Evolutionary conservation across 2,329 filamentous ascomycete species (phyloP).

Genomic region (Apiospora koreana): DNA sequence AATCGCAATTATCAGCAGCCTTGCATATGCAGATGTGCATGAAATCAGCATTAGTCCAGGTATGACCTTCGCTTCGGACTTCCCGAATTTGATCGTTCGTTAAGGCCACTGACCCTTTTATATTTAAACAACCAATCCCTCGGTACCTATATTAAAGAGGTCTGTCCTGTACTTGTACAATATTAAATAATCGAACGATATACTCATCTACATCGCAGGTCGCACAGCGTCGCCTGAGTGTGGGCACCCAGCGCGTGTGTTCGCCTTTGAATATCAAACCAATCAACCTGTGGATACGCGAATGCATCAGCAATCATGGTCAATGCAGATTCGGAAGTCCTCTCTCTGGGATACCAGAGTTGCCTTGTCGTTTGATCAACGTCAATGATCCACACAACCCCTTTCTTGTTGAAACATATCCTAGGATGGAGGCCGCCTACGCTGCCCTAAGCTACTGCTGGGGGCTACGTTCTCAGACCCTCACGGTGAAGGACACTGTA

Average conservation of each 20-base stretch:
- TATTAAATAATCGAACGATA: background rate
- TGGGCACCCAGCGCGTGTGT: too few relatives aligned
- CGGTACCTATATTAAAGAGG: background rate
- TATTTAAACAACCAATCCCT: background rate
- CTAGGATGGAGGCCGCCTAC: background rate
- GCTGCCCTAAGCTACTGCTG: slow-evolving; percentile 19
- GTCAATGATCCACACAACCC: slow-evolving; percentile 12
- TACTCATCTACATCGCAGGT: background rate
- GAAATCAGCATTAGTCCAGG: background rate
- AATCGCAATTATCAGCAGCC: background rate
- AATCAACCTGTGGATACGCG: slow-evolving; percentile 15
- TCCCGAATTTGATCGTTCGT: background rate
- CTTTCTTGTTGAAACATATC: background rate
- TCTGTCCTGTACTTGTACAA: background rate
- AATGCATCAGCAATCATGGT: slow-evolving; percentile 17
- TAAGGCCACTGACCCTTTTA: background rate
- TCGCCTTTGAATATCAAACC: slow-evolving; percentile 12
- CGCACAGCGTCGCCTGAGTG: fast-evolving
- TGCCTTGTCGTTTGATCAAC: slow-evolving; percentile 14
- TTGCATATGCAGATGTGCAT: background rate
- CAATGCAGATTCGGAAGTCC: slow-evolving; percentile 14
- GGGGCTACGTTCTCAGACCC: slow-evolving; percentile 8
- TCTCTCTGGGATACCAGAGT: background rate
- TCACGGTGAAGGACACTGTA: slow-evolving; percentile 9
- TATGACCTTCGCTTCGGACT: background rate